Percentiles rank a stretch among this genome's conserved stretches.
Conservation (phyloP, 768 basidiomycete species). For the Rubroboletus pulcherrimus region DNA sequence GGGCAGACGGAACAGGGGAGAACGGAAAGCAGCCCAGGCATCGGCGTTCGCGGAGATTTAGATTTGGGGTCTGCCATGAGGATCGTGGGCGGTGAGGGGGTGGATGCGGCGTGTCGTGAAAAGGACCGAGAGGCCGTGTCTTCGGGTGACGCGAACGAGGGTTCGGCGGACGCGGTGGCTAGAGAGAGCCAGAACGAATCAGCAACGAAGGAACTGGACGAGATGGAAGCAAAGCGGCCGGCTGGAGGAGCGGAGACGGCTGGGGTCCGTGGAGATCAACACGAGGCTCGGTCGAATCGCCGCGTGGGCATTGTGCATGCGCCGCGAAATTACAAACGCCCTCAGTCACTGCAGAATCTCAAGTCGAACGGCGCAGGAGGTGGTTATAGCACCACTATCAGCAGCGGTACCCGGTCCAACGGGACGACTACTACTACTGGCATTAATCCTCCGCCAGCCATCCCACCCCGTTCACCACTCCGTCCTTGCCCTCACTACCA, state of each 20-base stretch:
- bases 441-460: slow-evolving; percentile 17
- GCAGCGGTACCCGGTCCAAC: slow-evolving; percentile 3
- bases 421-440: slow-evolving; percentile 1
- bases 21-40: neutral
- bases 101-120: slow-evolving; percentile 23
- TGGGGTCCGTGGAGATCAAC: slow-evolving; percentile 20
- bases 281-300: slow-evolving; percentile 37
- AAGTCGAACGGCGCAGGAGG: slow-evolving; percentile 11
- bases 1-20: neutral
- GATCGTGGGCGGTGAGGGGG: slow-evolving; percentile 21
- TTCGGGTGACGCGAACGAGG: slow-evolving; percentile 19
- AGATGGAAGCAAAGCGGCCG: neutral
- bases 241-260: slow-evolving; percentile 19
- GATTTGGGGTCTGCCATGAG: slow-evolving; percentile 22
- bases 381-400: slow-evolving; percentile 13
- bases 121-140: slow-evolving; percentile 16
- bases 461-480: slow-evolving; percentile 32
- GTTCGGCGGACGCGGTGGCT: slow-evolving; percentile 10
- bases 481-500: slow-evolving; percentile 25
- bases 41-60: slow-evolving; percentile 22
- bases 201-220: neutral
- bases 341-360: slow-evolving; percentile 29
- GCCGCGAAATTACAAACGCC: slow-evolving; percentile 35
- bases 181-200: slow-evolving; percentile 8
- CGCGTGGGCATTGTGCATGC: slow-evolving; percentile 42